Base-by-base conservation (phyloP, 2,329 filamentous ascomycete genomes). In the Mariannaea sp. region DNA sequence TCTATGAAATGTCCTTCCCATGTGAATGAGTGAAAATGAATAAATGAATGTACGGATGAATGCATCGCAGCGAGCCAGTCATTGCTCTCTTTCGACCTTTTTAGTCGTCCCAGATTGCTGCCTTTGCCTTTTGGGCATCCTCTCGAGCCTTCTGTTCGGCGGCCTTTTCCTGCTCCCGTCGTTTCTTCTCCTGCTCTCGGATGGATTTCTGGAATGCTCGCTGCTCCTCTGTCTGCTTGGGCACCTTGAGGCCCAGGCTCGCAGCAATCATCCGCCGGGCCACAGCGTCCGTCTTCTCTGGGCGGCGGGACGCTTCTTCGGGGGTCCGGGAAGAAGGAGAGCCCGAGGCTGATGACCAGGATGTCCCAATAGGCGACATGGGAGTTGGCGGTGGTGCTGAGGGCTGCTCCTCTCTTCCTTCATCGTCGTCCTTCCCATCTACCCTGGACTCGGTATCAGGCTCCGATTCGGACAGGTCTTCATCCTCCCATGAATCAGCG, bases 201-300 rank as follows among this genome's bases (percentile, higher is more conserved):
- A 94, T 78, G 1, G 89, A 87, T 61, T 81, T 84, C 66, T 97
- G 92, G 70, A 94, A 97, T 48, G 90, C 89, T 64, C 81, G 82
- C 78, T 96, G 89, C 74, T 97, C 92, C 58, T 95, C 91, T 1
- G 91, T 97, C 71, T 87, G 83, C 75, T 84, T 88, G 26, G 91
- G 90, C 27, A 87, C 85, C 66, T 86, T 85, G 49, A 97, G 83
- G 1, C 94, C 94, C 60, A 97, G 75, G 1, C 90, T 92, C 3
- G 89, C 89, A 1, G 91, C 92, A 70, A 99, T 97, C 83, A 99
- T 81, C 54, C 94, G 80, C 57, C 89, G 84, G 5, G 94, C 94
- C 32, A 96, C 91, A 1, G 92, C 90, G 56, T 95, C 95, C 57
- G 92, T 95, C 78, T 96, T 99, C 74, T 96, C 92, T 0, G 92